phyloP scores from a whole-genome alignment of 768 basidiomycete genomes.

The Suillus decipiens region DNA sequence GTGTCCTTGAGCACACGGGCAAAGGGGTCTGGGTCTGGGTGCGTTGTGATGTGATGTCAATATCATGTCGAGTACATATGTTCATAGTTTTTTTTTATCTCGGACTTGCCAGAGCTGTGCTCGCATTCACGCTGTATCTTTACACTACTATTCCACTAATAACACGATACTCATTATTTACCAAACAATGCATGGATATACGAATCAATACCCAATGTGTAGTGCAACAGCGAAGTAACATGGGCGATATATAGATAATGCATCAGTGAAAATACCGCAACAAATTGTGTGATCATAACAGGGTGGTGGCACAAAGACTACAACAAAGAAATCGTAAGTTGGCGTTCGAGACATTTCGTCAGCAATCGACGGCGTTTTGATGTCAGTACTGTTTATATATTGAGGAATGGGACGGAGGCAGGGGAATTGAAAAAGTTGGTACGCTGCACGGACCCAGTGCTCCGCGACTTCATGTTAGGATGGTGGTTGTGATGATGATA shows the following conservation, averaged over 20 bases:
- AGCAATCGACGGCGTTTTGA: neutral
- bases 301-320: conserved; percentile 6
- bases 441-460: conserved; percentile 56
- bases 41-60: conserved; percentile 56
- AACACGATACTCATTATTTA: neutral
- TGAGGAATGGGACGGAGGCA: conserved; percentile 28
- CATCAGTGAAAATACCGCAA: neutral
- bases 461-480: conserved; percentile 64
- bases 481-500: conserved; percentile 59
- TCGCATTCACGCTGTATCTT: conserved; percentile 7
- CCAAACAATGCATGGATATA: conserved; percentile 5
- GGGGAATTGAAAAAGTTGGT: conserved; percentile 39
- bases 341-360: neutral
- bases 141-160: conserved; percentile 9
- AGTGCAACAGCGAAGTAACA: neutral
- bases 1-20: conserved; percentile 76
- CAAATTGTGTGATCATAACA: conserved; percentile 2
- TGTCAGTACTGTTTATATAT: conserved; percentile 22
- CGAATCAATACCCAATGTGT: neutral
- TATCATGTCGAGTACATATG: neutral
- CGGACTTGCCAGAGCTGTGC: conserved; percentile 5
- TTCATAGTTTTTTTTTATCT: neutral
- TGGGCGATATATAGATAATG: conserved; percentile 7
- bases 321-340: conserved; percentile 1
- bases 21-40: conserved; percentile 61